Evolutionary conservation across 768 basidiomycete genomes (phyloP), one percentile per base, ranked within the genome.

Genomic region (Naganishia antarctica): DNA sequence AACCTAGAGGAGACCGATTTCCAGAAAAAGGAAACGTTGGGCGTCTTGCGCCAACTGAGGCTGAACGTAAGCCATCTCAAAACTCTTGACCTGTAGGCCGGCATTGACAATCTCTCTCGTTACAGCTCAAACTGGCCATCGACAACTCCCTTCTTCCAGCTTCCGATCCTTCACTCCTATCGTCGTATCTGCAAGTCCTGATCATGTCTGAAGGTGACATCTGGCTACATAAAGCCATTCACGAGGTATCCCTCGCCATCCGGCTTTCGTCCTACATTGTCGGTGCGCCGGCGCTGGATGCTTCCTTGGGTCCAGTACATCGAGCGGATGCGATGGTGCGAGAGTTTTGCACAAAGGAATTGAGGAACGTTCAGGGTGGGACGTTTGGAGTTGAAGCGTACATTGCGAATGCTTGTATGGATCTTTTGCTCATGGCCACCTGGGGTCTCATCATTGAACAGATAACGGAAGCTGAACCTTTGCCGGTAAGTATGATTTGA

Each of bases 161-260:
- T 16, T 60, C 65, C 2, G 68, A 73, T 18, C 87, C 84, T 66
- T 87, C 90, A 71, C 82, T 98, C 47, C 88, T 90, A 53, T 89
- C 93, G 4, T 91, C 90, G 0, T 97, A 93, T 78, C 80, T 98
- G 71, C 93, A 98, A 79, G 91, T 91, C 16, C 80, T 97, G 37
- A 85, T 98, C 69, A 97, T 97, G 93, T 91, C 89, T 62, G 92
- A 96, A 80, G 93, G 93, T 16, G 89, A 93, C 69, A 83, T 84
- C 66, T 96, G 90, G 89, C 83, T 98, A n/a, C 80, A 80, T 64
- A 82, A 84, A 2, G 84, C 91, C 65, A 83, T 86, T 3, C 81
- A 83, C 18, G 84, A 84, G 48, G 80, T 92, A 60, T 82, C 85
- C 0, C 82, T 86, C 15, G 34, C 53, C 5, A 45, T 57, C 31